These are phyloP conservation scores for Barnettozyma sp. DNA, from an alignment of 805 yeast genomes.

Conservation along the genomic window DNA sequence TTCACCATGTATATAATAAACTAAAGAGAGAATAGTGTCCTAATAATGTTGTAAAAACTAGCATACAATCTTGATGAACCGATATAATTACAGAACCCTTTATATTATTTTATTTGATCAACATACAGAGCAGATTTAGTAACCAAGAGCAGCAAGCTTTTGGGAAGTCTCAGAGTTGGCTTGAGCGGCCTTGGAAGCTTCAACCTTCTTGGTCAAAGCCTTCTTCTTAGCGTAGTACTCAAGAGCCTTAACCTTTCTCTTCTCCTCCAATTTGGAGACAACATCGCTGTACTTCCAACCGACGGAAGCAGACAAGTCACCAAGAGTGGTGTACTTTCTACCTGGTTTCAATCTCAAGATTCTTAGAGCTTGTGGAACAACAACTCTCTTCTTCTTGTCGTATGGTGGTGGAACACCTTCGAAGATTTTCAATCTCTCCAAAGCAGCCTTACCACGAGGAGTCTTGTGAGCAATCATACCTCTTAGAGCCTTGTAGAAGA, in stretches of 20 bases:
- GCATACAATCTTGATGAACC: too few relatives aligned
- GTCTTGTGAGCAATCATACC: constrained; percentile 99
- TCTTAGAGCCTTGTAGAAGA: constrained; percentile 98
- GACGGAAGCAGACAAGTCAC: constrained; percentile 91
- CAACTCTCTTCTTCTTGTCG: constrained; percentile 99
- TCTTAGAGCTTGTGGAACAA: constrained; percentile 99
- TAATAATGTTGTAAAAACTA: too few relatives aligned
- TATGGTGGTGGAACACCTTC: constrained; percentile 99
- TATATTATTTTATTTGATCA: constrained; percentile 11
- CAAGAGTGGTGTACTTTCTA: constrained; percentile 98
- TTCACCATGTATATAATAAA: too few relatives aligned
- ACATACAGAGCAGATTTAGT: constrained; percentile 44
- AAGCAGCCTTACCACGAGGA: constrained; percentile 99
- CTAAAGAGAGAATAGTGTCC: too few relatives aligned
- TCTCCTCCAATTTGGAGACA: constrained; percentile 96
- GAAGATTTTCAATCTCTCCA: constrained; percentile 98
- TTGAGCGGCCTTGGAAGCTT: constrained; percentile 78
- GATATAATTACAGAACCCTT: constrained; percentile 13
- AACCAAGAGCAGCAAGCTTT: constrained; percentile 95
- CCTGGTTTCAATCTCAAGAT: constrained; percentile 99
- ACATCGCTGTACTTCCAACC: constrained; percentile 99
- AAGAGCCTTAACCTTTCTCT: constrained; percentile 98
- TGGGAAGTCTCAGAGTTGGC: constrained; percentile 87
- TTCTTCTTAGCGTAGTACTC: constrained; percentile 99
- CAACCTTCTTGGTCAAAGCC: constrained; percentile 89